Conservation (phyloP, 257 asterid genomes). For the Petunia axillaris region DNA sequence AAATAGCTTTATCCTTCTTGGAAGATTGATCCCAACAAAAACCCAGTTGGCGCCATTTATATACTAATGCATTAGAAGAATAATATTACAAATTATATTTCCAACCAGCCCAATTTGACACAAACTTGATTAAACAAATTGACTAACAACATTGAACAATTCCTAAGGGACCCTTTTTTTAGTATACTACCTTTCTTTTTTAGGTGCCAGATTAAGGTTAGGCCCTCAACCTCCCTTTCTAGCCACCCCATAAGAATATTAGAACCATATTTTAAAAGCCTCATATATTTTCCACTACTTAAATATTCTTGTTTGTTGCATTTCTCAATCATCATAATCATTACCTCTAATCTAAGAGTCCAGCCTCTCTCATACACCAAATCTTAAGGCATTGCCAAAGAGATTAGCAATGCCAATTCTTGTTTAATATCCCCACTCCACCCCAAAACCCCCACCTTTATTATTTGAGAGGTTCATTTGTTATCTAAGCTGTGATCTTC, state of each 20-base stretch:
- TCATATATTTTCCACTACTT: not conserved
- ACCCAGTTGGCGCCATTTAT: slow-evolving; percentile 37
- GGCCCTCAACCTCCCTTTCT: slow-evolving; percentile 15
- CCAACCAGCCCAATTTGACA: slow-evolving; percentile 56
- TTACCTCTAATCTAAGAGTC: slow-evolving; percentile 24
- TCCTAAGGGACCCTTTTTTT: slow-evolving; percentile 46
- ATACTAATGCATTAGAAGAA: not conserved
- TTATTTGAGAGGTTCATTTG: slow-evolving; percentile 30
- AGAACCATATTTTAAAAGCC: slow-evolving; percentile 29
- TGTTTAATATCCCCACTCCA: slow-evolving; percentile 8
- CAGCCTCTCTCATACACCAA: slow-evolving; percentile 37
- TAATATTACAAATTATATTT: not conserved
- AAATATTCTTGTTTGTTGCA: slow-evolving; percentile 19
- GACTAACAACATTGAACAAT: slow-evolving; percentile 54
- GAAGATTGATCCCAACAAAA: slow-evolving; percentile 12
- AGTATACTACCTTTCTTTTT: slow-evolving; percentile 20
- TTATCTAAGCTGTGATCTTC: slow-evolving; percentile 5
- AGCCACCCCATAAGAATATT: slow-evolving; percentile 1
- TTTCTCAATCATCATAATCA: slow-evolving; percentile 30
- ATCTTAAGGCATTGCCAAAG: slow-evolving; percentile 36
- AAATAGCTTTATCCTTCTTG: slow-evolving; percentile 2
- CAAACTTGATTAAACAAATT: slow-evolving; percentile 42
- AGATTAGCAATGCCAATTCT: slow-evolving; percentile 31
- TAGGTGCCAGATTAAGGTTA: slow-evolving; percentile 32
- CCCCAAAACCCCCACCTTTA: not conserved